phyloP scores from a whole-genome alignment of 352 stramenopile genomes.

The Globisporangium middletonii region DNA sequence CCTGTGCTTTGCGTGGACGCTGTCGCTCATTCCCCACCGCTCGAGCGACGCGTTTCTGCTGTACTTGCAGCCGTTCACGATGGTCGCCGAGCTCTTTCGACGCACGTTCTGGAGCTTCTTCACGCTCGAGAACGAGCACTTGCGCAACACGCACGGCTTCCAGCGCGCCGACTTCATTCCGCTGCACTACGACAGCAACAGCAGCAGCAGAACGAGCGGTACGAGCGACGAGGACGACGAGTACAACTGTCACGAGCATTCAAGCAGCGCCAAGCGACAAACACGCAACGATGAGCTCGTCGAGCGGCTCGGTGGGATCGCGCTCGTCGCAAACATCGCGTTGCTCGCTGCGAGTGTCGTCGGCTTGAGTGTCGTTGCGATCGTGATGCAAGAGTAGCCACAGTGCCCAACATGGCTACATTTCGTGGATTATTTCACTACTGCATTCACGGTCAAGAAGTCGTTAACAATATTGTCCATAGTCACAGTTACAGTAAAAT shows the following conservation, averaged over 20 bases:
- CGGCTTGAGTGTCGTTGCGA: conserved; percentile 40
- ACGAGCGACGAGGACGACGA: conserved; percentile 25
- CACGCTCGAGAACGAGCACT: conserved; percentile 77
- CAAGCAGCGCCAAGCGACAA: not conserved
- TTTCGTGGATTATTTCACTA: too few relatives aligned
- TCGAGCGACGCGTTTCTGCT: conserved; percentile 51
- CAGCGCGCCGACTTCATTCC: conserved; percentile 80
- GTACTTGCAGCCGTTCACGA: conserved; percentile 82
- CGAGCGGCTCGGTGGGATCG: conserved; percentile 34
- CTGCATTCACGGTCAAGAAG: too few relatives aligned
- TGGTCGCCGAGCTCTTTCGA: conserved; percentile 79
- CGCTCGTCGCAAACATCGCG: conserved; percentile 50
- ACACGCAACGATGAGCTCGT: not conserved
- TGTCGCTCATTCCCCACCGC: conserved; percentile 71
- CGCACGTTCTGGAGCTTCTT: conserved; percentile 88
- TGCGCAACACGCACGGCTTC: conserved; percentile 84
- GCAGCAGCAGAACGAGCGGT: conserved; percentile 19
- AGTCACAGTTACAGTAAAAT: too few relatives aligned
- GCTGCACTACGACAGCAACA: conserved; percentile 73
- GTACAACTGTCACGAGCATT: conserved; percentile 8
- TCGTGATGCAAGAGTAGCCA: conserved; percentile 32
- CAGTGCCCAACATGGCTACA: too few relatives aligned
- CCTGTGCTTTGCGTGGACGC: conserved; percentile 76
- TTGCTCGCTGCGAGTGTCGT: conserved; percentile 38
- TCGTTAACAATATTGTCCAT: too few relatives aligned